These are phyloP conservation scores for Teratosphaeria zuluensis DNA, from an alignment of 2,329 filamentous ascomycete species.

Conservation along the genomic window DNA sequence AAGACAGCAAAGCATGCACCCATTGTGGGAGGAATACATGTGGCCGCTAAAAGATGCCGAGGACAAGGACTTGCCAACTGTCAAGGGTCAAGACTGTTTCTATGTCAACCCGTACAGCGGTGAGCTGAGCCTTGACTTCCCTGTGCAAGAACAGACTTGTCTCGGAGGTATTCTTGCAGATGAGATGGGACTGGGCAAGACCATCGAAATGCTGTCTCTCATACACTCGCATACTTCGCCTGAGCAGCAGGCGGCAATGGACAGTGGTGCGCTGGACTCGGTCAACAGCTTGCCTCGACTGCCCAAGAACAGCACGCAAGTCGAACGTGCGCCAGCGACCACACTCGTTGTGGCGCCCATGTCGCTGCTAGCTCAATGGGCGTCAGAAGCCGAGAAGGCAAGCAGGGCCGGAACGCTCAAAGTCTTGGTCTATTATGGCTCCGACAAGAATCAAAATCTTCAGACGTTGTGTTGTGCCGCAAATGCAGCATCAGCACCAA, in stretches of 20 bases:
- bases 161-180: slow-evolving; percentile 88
- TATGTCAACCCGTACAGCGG: slow-evolving; percentile 97
- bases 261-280: slow-evolving; percentile 25
- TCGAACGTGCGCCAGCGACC: slow-evolving; percentile 70
- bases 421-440: slow-evolving; percentile 83
- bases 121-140: slow-evolving; percentile 84
- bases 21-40: slow-evolving; percentile 88
- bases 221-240: slow-evolving; percentile 69
- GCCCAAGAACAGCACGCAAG: slow-evolving; percentile 44
- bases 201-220: slow-evolving; percentile 94
- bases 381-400: slow-evolving; percentile 86
- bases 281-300: slow-evolving; percentile 56
- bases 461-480: slow-evolving; percentile 66
- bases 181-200: slow-evolving; percentile 97
- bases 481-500: slow-evolving; percentile 67
- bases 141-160: slow-evolving; percentile 87
- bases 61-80: slow-evolving; percentile 59
- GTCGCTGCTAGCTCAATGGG: slow-evolving; percentile 94
- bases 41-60: slow-evolving; percentile 87
- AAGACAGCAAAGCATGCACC: slow-evolving; percentile 80
- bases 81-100: slow-evolving; percentile 62
- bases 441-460: slow-evolving; percentile 70
- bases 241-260: slow-evolving; percentile 20
- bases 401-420: slow-evolving; percentile 76
- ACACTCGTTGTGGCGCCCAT: slow-evolving; percentile 95